Evolutionary conservation across 257 asterid genomes (phyloP), one percentile per base, ranked within the genome.

Genomic region (Nicotiana tabacum): DNA sequence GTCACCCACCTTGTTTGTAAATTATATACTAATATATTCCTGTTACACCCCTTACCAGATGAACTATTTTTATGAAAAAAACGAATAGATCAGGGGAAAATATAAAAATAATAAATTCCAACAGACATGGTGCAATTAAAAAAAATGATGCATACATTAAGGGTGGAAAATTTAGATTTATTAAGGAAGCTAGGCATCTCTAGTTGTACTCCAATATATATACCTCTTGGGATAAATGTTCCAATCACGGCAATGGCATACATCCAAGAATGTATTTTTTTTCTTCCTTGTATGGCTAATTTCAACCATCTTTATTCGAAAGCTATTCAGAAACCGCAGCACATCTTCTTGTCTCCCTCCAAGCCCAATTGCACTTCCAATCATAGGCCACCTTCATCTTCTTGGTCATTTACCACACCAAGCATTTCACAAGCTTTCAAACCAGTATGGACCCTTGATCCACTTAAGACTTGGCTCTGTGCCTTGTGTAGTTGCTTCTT

Each of bases 311-410:
- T 65, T 89, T 30, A 65, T 92, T 82, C 83, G 83, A 81, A 4
- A 35, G 6, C 12, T 86, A 9, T 12, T 89, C 85, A 85, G 77
- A 62, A 85, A 70, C 2, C 82, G 80, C 17, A 66, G 83, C 27
- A 64, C 84, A 37, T 37, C 8, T 53, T 29, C 56, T 32, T 48
- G 13, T 12, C 90, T 86, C 51, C 97, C 97, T 18, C 97, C 94
- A 1, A 89, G 93, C 83, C 97, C 97, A 9, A 53, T 79, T 10
- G 85, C 89, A 57, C 51, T 91, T 9, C 97, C 97, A 4, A 82
- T 93, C 85, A 91, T 93, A 21, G 95, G 97, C 35, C 97, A 93
- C 79, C 92, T 93, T 82, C 96, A 93, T 72, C 96, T 91, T 77
- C 86, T 92, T 0, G 89, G 90, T 35, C 92, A 94, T 5, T 88